Evolutionary conservation across 306 rosid genomes (phyloP).

Genomic region (Fagus crenata): DNA sequence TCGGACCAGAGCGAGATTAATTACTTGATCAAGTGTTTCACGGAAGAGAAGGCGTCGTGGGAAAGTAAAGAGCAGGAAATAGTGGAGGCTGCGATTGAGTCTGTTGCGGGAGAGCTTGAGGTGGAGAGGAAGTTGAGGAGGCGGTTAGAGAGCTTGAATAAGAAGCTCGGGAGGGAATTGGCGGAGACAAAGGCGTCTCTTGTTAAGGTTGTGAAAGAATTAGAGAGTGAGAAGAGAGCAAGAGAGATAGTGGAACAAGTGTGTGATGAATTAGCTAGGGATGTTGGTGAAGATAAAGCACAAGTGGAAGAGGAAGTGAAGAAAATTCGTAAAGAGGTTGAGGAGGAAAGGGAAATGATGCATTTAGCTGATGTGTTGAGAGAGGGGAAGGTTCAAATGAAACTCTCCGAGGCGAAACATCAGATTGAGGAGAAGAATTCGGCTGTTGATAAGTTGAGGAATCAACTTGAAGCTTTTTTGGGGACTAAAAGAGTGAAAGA

Average conservation of each 20-base stretch:
- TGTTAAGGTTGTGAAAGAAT: conserved; percentile 76
- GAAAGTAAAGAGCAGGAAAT: conserved; percentile 75
- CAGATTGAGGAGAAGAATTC: conserved; percentile 72
- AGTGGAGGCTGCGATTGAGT: conserved; percentile 96
- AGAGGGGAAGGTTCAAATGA: conserved; percentile 78
- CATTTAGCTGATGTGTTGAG: conserved; percentile 58
- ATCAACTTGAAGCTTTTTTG: conserved; percentile 82
- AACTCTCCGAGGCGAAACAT: conserved; percentile 70
- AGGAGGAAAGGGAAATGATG: conserved; percentile 79
- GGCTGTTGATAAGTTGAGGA: conserved; percentile 79
- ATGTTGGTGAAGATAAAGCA: conserved; percentile 64
- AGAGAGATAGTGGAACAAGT: conserved; percentile 88
- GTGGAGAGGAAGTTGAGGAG: conserved; percentile 85
- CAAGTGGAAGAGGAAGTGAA: conserved; percentile 59
- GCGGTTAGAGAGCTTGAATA: conserved; percentile 86
- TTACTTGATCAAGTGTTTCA: conserved; percentile 83
- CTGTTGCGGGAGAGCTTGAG: conserved; percentile 87
- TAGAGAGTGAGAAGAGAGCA: conserved; percentile 88
- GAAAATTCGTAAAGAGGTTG: conserved; percentile 59
- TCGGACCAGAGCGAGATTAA: conserved; percentile 72
- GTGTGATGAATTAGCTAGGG: conserved; percentile 78
- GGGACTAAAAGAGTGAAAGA: conserved; percentile 70
- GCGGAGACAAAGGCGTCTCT: conserved; percentile 86
- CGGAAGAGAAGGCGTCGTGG: conserved; percentile 97
- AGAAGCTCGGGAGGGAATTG: conserved; percentile 89